Evolutionary conservation across 805 yeast species (phyloP).

Genomic region (Scheffersomyces spartinae): DNA sequence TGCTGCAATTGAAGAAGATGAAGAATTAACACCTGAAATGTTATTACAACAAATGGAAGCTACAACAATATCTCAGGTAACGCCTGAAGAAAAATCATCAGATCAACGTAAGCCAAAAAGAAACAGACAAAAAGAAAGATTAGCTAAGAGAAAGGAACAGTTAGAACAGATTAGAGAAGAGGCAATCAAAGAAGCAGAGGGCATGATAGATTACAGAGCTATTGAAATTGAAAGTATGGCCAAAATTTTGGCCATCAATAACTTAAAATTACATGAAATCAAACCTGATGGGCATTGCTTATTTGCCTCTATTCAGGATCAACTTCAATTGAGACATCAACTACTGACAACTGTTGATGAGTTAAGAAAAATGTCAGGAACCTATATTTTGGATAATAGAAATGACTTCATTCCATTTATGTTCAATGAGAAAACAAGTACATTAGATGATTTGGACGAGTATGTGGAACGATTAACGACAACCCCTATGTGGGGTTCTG

Average conservation of each 20-base stretch:
- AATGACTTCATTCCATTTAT: slow-evolving; percentile 73
- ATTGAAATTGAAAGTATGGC: slow-evolving; percentile 62
- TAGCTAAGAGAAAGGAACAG: slow-evolving; percentile 68
- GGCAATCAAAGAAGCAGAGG: slow-evolving; percentile 60
- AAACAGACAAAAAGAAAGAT: slow-evolving; percentile 75
- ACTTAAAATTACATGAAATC: slow-evolving; percentile 54
- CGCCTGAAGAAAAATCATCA: slow-evolving; percentile 3
- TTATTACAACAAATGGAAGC: slow-evolving; percentile 49
- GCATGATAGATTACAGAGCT: slow-evolving; percentile 53
- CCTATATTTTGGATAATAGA: slow-evolving; percentile 49
- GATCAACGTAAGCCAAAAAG: slow-evolving; percentile 34
- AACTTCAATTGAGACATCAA: slow-evolving; percentile 44
- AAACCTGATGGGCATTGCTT: slow-evolving; percentile 92
- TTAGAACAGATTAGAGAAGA: slow-evolving; percentile 49
- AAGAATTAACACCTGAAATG: slow-evolving; percentile 54
- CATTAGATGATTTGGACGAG: slow-evolving; percentile 49
- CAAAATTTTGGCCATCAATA: slow-evolving; percentile 35
- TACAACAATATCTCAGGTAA: slow-evolving; percentile 14
- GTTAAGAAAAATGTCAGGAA: slow-evolving; percentile 54
- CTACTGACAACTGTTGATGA: slow-evolving; percentile 30
- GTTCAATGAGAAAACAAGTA: slow-evolving; percentile 66
- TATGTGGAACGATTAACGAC: slow-evolving; percentile 57
- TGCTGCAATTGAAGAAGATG: slow-evolving; percentile 25
- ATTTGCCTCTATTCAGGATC: slow-evolving; percentile 79
- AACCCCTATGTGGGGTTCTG: slow-evolving; percentile 97